phyloP scores from a whole-genome alignment of 345 rosid genomes.

The Alliaria petiolata region DNA sequence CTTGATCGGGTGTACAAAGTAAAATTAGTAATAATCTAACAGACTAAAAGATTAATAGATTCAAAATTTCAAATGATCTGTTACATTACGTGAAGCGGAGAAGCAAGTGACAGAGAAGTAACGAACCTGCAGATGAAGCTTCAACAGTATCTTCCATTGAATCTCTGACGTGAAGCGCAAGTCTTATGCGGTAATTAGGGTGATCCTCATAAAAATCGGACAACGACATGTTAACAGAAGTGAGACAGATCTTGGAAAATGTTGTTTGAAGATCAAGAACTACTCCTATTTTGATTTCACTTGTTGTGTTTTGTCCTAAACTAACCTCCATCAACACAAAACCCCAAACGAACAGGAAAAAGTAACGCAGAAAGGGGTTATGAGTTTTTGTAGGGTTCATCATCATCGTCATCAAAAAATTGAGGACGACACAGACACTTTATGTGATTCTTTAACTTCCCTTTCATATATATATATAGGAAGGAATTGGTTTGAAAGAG shows the following conservation, averaged over 20 bases:
- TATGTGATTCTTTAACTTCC: too few relatives aligned
- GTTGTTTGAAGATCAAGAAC: slow-evolving; percentile 33
- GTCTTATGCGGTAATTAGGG: slow-evolving; percentile 25
- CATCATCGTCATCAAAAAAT: background rate
- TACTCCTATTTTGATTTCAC: slow-evolving; percentile 33
- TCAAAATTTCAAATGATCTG: background rate
- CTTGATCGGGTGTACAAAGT: too few relatives aligned
- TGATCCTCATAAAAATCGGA: slow-evolving; percentile 28
- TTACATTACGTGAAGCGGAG: background rate
- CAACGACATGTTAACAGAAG: slow-evolving; percentile 29
- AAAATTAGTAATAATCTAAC: too few relatives aligned
- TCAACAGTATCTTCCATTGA: slow-evolving; percentile 28
- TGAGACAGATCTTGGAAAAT: slow-evolving; percentile 11
- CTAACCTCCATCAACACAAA: slow-evolving; percentile 3
- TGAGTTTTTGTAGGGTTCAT: background rate
- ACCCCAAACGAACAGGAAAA: background rate
- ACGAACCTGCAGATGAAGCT: slow-evolving; percentile 39
- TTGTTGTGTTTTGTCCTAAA: background rate
- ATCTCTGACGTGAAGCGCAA: slow-evolving; percentile 23
- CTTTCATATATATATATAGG: background rate
- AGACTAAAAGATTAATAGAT: background rate
- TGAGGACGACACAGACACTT: background rate
- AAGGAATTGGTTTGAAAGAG: background rate
- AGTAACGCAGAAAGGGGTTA: background rate
- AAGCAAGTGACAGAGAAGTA: background rate